Evolutionary conservation across 257 asterid species (phyloP), one percentile per base, ranked within the genome.

Genomic region (Orobanche coerulescens): DNA sequence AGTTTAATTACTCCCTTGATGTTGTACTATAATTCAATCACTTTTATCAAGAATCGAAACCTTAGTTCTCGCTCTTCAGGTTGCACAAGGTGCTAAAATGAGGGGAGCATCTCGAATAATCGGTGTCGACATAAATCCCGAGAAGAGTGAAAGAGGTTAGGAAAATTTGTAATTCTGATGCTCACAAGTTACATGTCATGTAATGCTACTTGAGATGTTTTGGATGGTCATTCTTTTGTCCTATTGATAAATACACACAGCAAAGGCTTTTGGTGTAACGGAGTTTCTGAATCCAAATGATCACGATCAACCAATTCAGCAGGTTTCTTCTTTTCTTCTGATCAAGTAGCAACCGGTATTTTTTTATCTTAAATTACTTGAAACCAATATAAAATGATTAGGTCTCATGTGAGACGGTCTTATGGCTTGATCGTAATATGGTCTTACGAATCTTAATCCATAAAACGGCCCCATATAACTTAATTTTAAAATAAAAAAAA

Each of bases 61-160:
- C 64, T 16, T 37, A 20, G n/a, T 51, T 28, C 42, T 36, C 19
- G 50, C 61, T 22, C 19, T 50, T 70, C 44, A 92, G 98, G 95
- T 92, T 57, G 96, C 92, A 65, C 98, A 88, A 78, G 98, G 96
- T 62, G 95, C 95, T 64, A 92, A 78, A 63, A 75, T 73, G 58
- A 83, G 96, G 81, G 90, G 92, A 70, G 96, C 96, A 59, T 86
- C 95, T 71, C 82, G 73, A 71, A 82, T 92, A 62, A 86, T 92
- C 62, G 98, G 98, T 5, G 82, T 92, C 44, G 98, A 92, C 83
- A 79, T 73, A 15, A 88, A 84, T 62, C 78, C 86, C 2, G 83
- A 76, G 23, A 88, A 84, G 81, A 75, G 75, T 7, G 87, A 79
- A 65, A 82, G 9, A 72, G 98, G 98, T 88, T 47, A 39, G 61